phyloP scores from a whole-genome alignment of 306 rosid genomes.

The Sophora flavescens region DNA sequence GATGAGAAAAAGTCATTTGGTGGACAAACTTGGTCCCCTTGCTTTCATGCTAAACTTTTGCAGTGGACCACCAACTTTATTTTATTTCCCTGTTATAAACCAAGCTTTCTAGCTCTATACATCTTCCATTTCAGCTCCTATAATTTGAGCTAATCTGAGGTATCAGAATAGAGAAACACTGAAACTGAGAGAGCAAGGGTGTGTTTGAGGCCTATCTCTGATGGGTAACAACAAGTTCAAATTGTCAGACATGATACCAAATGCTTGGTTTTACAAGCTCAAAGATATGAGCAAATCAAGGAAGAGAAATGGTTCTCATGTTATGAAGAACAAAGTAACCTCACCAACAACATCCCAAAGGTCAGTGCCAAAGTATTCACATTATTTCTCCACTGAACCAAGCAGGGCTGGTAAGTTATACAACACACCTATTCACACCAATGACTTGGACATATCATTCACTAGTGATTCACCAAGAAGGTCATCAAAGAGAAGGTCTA shows the following conservation, averaged over 20 bases:
- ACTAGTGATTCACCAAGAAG: conserved; percentile 75
- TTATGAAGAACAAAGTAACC: conserved; percentile 58
- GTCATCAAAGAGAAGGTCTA: conserved; percentile 66
- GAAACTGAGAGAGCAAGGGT: conserved; percentile 29
- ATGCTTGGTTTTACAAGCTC: conserved; percentile 98
- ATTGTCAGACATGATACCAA: conserved; percentile 92
- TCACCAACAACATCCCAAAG: conserved; percentile 59
- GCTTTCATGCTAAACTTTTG: conserved; percentile 56
- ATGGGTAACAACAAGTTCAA: conserved; percentile 91
- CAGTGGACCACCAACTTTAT: conserved; percentile 50
- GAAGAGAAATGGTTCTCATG: conserved; percentile 54
- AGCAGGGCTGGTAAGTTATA: conserved; percentile 51
- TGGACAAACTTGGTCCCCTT: conserved; percentile 60
- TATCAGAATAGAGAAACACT: conserved; percentile 41
- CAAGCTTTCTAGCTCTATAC: conserved; percentile 39
- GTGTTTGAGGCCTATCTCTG: conserved; percentile 37
- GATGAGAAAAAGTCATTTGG: conserved; percentile 55
- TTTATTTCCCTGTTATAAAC: conserved; percentile 42
- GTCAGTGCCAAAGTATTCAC: conserved; percentile 55
- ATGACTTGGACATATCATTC: conserved; percentile 55
- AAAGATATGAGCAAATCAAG: conserved; percentile 83
- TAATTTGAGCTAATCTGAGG: conserved; percentile 36
- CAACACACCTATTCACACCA: conserved; percentile 53
- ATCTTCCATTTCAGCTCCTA: conserved; percentile 43
- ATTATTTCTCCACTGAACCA: conserved; percentile 55